phyloP scores from a whole-genome alignment of 2,329 filamentous ascomycete species.

The Trichophyton equinum region DNA sequence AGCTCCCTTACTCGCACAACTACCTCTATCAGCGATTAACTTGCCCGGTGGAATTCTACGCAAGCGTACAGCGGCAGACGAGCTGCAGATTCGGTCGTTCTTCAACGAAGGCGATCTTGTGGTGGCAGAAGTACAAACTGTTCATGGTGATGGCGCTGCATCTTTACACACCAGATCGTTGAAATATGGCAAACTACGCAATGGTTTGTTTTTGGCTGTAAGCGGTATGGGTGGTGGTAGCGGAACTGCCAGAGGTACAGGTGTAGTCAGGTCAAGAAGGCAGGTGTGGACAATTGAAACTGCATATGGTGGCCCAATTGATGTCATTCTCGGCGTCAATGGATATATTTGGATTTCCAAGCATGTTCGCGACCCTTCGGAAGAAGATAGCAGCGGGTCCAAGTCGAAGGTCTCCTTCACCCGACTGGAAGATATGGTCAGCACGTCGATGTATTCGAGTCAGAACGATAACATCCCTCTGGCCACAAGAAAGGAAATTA shows the following conservation, averaged over 20 bases:
- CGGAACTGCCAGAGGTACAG: constrained; percentile 58
- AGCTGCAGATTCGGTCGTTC: constrained; percentile 93
- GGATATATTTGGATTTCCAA: constrained; percentile 94
- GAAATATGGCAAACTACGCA: constrained; percentile 90
- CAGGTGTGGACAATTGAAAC: constrained; percentile 70
- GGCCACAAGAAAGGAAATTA: constrained; percentile 75
- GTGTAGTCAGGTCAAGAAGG: constrained; percentile 68
- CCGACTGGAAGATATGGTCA: constrained; percentile 75
- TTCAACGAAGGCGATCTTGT: constrained; percentile 91
- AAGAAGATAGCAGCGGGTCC: constrained; percentile 13
- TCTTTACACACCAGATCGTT: constrained; percentile 79
- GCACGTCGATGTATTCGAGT: constrained; percentile 77
- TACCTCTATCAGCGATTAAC: constrained; percentile 85
- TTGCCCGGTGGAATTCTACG: constrained; percentile 85
- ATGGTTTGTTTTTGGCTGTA: constrained; percentile 78
- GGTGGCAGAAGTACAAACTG: constrained; percentile 84
- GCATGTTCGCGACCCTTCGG: constrained; percentile 43
- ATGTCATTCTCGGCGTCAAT: constrained; percentile 86
- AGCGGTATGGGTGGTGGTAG: constrained; percentile 62
- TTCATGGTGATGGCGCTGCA: constrained; percentile 75
- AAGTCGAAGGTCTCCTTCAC: constrained; percentile 49
- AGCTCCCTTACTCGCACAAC: constrained; percentile 67
- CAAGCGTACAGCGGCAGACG: constrained; percentile 85
- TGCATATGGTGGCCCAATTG: constrained; percentile 47
- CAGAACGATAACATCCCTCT: constrained; percentile 78